Evolutionary conservation across 495 filamentous ascomycete genomes (phyloP), one percentile per base, ranked within the genome.

Genomic region (Mycothermus thermophilus): DNA sequence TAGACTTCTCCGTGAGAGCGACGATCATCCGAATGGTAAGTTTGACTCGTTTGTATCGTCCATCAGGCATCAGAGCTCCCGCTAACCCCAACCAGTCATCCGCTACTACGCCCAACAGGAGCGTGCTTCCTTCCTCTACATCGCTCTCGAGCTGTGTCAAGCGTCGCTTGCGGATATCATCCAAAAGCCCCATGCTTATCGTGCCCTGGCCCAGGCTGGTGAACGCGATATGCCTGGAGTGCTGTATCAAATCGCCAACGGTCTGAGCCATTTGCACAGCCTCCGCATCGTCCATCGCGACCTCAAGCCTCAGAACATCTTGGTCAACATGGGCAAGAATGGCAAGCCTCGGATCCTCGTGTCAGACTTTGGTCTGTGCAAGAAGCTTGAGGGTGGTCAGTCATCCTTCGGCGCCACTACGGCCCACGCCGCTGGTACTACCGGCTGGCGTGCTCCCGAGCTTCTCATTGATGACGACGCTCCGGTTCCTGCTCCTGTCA

Each of bases 301-400:
- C 55, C 67, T 97, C 44, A 97, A 97, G 52, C 90, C 90, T 1
- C 90, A 96, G 47, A 97, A 97, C 46, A 94, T 96, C 29, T 67
- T 97, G 0, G 84, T 93, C 32, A 62, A 67, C 26, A 64, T 71
- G 55, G 60, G 65, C 59, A 59, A 74, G 55, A 62, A 67, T 30
- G 63, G 66, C n/a, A 64, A 57, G 27, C 75, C 79, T 20, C 80
- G 88, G 11, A 64, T 96, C 3, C 74, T 96, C 8, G 93, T 97
- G 22, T 95, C 92, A 1, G 90, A 96, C 58, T 97, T 97, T 55
- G 90, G 90, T 9, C 71, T 97, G 13, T 96, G 90, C 58, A 96
- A 96, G 67, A 95, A 93, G 50, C 61, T 97, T n/a, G 90, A 95
- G 37, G 84, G 81, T 36, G 86, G 92, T 29, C 83, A 87, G 47